These are phyloP conservation scores for Hymenoscyphus infarciens DNA, from an alignment of 2,329 filamentous ascomycete genomes.

Conservation along the genomic window DNA sequence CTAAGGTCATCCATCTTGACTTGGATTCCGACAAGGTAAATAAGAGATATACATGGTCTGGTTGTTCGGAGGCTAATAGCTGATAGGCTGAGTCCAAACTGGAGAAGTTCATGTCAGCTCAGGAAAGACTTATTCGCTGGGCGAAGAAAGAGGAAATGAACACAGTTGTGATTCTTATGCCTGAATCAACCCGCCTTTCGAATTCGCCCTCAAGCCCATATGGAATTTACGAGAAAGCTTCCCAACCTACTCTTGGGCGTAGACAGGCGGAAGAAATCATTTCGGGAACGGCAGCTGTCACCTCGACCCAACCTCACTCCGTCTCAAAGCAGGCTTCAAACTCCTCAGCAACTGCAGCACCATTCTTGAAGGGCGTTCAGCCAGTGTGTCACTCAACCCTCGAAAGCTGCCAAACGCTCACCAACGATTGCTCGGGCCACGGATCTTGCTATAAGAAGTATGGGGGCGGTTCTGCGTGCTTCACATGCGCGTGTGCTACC, in stretches of 20 bases:
- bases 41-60: not conserved
- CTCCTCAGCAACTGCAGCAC: conserved; percentile 19
- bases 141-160: conserved; percentile 31
- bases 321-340: conserved; percentile 17
- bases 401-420: conserved; percentile 64
- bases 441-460: conserved; percentile 72
- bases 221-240: conserved; percentile 30
- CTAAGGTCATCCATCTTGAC: conserved; percentile 29
- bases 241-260: conserved; percentile 21
- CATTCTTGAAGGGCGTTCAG: conserved; percentile 38
- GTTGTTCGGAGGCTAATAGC: conserved; percentile 10
- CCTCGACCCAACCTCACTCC: conserved; percentile 11
- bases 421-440: conserved; percentile 78
- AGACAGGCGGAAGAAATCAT: conserved; percentile 32
- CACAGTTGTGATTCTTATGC: conserved; percentile 31
- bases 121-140: conserved; percentile 28
- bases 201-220: conserved; percentile 27
- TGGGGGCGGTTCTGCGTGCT: conserved; percentile 58
- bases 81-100: conserved; percentile 17
- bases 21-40: conserved; percentile 27
- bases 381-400: conserved; percentile 72
- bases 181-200: conserved; percentile 24
- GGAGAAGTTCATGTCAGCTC: conserved; percentile 23
- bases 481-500: conserved; percentile 69
- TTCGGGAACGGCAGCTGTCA: conserved; percentile 18